Evolutionary conservation across 305 asterid species (phyloP), one percentile per base, ranked within the genome.

Genomic region (Ilex paraguariensis): DNA sequence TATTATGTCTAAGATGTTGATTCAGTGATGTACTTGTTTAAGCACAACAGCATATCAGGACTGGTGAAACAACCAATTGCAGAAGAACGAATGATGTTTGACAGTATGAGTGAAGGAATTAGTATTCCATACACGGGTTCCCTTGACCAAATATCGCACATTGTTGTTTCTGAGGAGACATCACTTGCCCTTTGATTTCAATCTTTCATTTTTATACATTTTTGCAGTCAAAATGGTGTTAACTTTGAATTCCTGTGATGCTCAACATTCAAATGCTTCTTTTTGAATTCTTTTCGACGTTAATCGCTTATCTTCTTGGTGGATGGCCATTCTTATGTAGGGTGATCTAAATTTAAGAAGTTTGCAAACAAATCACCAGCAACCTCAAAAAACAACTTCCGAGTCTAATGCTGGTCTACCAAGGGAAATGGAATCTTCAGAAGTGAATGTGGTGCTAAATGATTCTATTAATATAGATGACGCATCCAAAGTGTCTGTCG

Each of bases 401-500:
- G 70, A 63, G 64, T 65, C 51, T 68, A 44, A 72, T 59, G 75
- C 39, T 70, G 64, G 67, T 70, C 61, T 46, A 54, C 60, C 61
- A 6, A 44, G 50, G 66, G 57, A 66, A 64, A 69, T 73, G 57
- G 82, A 78, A 73, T 56, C 65, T 64, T 57, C 78, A 50, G 77
- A 75, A 52, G 73, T 66, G 64, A 64, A 68, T 63, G 21, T 64
- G 30, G 48, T 61, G 59, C 69, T 66, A 59, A 73, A 77, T 61
- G 76, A 52, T 65, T 62, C 79, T 50, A 72, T 59, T 64, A 76
- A 75, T 49, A 61, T 66, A 51, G 65, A 73, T 65, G 90, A 79
- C 64, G 67, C 61, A 50, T 66, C 82, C 77, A 79, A 76, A 66
- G 82, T 79, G 72, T 68, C 72, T 62, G 67, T 56, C 59, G 95